phyloP scores from a whole-genome alignment of 768 basidiomycete species.

The Infundibulicybe gibba region DNA sequence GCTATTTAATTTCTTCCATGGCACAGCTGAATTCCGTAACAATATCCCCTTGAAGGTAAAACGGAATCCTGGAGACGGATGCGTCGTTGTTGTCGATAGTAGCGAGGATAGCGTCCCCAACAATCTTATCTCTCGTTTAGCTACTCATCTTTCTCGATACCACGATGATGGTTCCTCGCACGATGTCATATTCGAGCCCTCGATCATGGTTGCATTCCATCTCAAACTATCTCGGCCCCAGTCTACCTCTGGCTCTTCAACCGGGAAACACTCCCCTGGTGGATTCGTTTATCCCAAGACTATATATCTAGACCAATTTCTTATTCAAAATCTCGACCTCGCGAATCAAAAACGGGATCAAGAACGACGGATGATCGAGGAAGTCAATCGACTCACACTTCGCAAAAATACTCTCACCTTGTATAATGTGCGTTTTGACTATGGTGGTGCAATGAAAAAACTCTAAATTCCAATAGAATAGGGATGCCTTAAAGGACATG shows the following conservation, averaged over 20 bases:
- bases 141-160: slow-evolving; percentile 33
- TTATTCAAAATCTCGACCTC: slow-evolving; percentile 52
- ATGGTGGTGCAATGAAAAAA: not conserved
- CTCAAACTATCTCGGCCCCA: slow-evolving; percentile 16
- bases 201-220: slow-evolving; percentile 62
- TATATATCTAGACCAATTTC: slow-evolving; percentile 72
- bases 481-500: slow-evolving; percentile 61
- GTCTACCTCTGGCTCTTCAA: slow-evolving; percentile 6
- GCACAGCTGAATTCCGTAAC: slow-evolving; percentile 33
- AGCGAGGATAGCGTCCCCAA: slow-evolving; percentile 37
- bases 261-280: slow-evolving; percentile 25
- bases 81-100: slow-evolving; percentile 51
- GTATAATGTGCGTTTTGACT: slow-evolving; percentile 47
- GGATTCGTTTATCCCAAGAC: slow-evolving; percentile 60
- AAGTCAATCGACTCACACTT: slow-evolving; percentile 42
- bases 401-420: slow-evolving; percentile 45
- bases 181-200: slow-evolving; percentile 59
- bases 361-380: slow-evolving; percentile 38
- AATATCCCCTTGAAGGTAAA: slow-evolving; percentile 13
- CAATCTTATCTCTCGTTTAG: slow-evolving; percentile 58
- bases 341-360: slow-evolving; percentile 30
- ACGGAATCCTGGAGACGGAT: slow-evolving; percentile 27
- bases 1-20: slow-evolving; percentile 57
- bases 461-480: slow-evolving; percentile 35
- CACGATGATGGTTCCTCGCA: slow-evolving; percentile 31